Base-by-base conservation (phyloP, 768 basidiomycete genomes). In the Tubosaeta sp. region DNA sequence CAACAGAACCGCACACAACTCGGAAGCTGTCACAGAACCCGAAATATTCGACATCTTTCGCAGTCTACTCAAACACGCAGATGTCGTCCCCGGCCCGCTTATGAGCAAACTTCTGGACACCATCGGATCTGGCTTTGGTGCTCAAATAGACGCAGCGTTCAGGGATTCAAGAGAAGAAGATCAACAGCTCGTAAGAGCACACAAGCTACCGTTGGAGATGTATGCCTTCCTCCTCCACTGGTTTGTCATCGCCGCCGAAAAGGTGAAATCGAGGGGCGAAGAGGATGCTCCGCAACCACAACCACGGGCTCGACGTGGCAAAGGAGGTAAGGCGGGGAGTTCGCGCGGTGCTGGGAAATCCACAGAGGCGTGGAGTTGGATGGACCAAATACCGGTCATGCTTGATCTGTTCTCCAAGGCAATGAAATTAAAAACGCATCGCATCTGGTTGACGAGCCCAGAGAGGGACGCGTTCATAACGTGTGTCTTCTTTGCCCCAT, bases 171-270 rank as follows among this genome's bases (percentile, higher is more conserved):
- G 88, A 9, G 73, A 79, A 6, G 89, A 86, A 26, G 81, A 86
- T 45, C 79, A 84, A 52, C 76, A 86, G 51, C 73, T 76, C 2
- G 76, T 80, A 60, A 68, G 78, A 56, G 62, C 74, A 0, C 92
- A 93, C 68, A 89, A 86, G 66, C 57, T 65, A 4, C 82, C 91
- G 0, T 75, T 99, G 54, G 97, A 98, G 67, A 85, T 89, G 76
- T 97, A 91, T 67, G 88, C 87, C 7, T 97, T 98, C 66, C 73
- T 97, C 25, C 70, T 97, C n/a, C 78, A 85, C 54, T 97, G 94
- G 94, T 95, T 95, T 65, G 88, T 91, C 14, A 71, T 74, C 11
- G 84, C 84, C 0, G 87, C 85, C 1, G 93, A 95, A 69, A 88
- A 86, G 58, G 81, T 86, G 53, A 87, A 86, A 41, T 72, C 72